Percentiles rank a stretch among this genome's conserved stretches.
Evolutionary conservation across 192 early-diverging fungal species (phyloP).

Genomic region (Cladochytrium replicatum): DNA sequence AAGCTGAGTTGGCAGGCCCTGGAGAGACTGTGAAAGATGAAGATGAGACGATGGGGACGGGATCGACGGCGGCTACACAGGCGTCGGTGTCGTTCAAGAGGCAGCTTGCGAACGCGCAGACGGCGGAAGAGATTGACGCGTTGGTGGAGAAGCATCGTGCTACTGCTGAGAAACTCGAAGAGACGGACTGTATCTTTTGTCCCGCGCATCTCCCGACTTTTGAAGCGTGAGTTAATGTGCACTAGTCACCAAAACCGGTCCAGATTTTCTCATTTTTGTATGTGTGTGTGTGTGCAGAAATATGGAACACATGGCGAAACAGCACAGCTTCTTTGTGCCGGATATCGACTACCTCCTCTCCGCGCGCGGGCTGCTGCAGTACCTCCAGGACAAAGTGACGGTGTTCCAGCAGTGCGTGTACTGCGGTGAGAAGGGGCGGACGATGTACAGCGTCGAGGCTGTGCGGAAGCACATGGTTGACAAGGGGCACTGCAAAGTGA

Average conservation of each 20-base stretch:
- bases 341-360: constrained; percentile 91
- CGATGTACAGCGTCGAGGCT: constrained; percentile 73
- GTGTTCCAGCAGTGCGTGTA: constrained; percentile 92
- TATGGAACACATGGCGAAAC: constrained; percentile 83
- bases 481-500: constrained; percentile 95
- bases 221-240: constrained; percentile 29
- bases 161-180: constrained; percentile 50
- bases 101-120: constrained; percentile 38
- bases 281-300: constrained; percentile 27
- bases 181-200: constrained; percentile 90
- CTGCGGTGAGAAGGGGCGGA: constrained; percentile 86
- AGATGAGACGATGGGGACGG: background rate
- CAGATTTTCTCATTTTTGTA: background rate
- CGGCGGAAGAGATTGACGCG: constrained; percentile 56
- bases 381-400: constrained; percentile 88
- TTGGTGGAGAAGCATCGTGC: constrained; percentile 78
- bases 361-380: constrained; percentile 76
- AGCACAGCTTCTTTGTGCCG: constrained; percentile 93
- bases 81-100: background rate
- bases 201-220: constrained; percentile 27
- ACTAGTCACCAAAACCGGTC: constrained; percentile 45
- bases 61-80: background rate
- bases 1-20: constrained; percentile 4
- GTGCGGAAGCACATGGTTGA: constrained; percentile 92
- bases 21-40: background rate